phyloP scores from a whole-genome alignment of 805 yeast species.

The Clavispora phyllophila region DNA sequence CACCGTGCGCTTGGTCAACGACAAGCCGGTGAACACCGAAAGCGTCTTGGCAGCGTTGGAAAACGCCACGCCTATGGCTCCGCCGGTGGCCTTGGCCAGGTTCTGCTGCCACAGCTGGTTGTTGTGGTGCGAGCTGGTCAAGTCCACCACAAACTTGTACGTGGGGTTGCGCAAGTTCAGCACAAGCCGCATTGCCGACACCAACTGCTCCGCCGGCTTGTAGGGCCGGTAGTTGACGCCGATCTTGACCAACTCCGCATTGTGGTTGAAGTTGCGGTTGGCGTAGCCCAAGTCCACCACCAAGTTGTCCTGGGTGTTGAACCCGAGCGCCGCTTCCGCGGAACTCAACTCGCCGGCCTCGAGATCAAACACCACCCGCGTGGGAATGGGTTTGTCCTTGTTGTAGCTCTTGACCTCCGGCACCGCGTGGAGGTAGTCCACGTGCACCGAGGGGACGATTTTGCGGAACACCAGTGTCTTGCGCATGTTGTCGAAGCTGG shows the following conservation, averaged over 20 bases:
- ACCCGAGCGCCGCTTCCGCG: constrained; percentile 30
- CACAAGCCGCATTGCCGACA: constrained; percentile 41
- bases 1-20: constrained; percentile 53
- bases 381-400: constrained; percentile 39
- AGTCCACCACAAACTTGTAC: constrained; percentile 36
- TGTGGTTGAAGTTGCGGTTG: constrained; percentile 42
- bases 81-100: constrained; percentile 51
- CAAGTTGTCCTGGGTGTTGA: constrained; percentile 35
- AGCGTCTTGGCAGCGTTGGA: constrained; percentile 20
- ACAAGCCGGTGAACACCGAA: constrained; percentile 46
- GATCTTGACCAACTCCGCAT: constrained; percentile 50
- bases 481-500: constrained; percentile 29
- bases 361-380: constrained; percentile 41
- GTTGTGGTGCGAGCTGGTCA: constrained; percentile 35
- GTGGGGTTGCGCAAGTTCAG: constrained; percentile 44
- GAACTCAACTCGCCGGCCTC: constrained; percentile 32
- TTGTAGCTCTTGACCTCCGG: constrained; percentile 27
- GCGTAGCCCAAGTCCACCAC: constrained; percentile 35
- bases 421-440: constrained; percentile 27
- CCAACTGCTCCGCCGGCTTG: constrained; percentile 44
- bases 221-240: constrained; percentile 45
- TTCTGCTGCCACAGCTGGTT: constrained; percentile 48
- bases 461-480: constrained; percentile 43
- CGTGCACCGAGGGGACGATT: constrained; percentile 36
- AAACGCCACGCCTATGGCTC: constrained; percentile 47